A percentile compares a stretch with the other conserved stretches of the same genome.
phyloP scores from a whole-genome alignment of 192 early-diverging fungal genomes.

The Neocallimastix lanati region DNA sequence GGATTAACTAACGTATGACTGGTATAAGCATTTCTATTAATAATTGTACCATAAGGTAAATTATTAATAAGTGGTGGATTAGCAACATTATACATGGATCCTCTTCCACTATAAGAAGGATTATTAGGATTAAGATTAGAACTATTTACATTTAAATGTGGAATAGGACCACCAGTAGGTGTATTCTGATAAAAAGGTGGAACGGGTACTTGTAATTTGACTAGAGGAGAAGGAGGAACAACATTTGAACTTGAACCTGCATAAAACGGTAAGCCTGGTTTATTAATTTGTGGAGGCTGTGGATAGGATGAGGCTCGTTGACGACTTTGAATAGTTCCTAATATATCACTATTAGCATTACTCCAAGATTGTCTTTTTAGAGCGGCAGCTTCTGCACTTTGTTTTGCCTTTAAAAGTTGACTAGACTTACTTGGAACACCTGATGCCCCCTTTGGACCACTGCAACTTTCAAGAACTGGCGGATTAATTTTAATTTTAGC shows the following conservation, averaged over 20 bases:
- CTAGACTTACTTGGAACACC: neutral
- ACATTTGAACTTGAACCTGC: neutral
- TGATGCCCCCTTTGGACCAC: neutral
- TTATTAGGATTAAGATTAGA: too few species aligned
- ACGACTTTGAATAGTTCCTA: neutral
- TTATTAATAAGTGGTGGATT: neutral
- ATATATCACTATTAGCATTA: neutral
- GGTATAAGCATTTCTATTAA: neutral
- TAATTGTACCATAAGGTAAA: neutral
- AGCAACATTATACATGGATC: neutral
- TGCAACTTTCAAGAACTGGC: neutral
- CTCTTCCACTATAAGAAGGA: too few species aligned
- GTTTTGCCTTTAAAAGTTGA: neutral
- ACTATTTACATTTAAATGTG: too few species aligned
- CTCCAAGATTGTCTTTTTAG: neutral
- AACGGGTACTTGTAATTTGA: too few species aligned
- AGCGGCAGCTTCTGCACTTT: neutral
- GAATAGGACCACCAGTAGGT: too few species aligned
- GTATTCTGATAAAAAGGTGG: too few species aligned
- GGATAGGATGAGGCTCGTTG: neutral
- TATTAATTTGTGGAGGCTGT: neutral
- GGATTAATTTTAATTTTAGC: neutral
- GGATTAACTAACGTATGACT: neutral
- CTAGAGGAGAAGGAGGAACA: too few species aligned
- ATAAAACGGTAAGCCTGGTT: neutral